These are phyloP conservation scores for Ulmus americana DNA, from an alignment of 331 rosid species.

Conservation along the genomic window DNA sequence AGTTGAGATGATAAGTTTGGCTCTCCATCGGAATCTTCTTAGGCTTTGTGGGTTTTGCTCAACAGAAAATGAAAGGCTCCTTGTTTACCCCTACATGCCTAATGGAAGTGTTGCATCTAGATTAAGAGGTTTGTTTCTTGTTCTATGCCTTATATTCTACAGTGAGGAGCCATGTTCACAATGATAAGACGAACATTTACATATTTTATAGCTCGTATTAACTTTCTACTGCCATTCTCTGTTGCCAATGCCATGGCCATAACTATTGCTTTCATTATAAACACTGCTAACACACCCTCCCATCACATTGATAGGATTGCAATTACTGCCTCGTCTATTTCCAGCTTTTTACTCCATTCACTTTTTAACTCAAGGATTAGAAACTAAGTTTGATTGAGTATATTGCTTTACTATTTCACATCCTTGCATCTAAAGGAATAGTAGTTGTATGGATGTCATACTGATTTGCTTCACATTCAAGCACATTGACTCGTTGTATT, in stretches of 20 bases:
- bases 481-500: no score
- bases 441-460: no score
- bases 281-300: not conserved
- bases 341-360: not conserved
- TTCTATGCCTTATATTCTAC: not conserved
- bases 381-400: no score
- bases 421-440: no score
- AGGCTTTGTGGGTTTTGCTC: constrained; percentile 90
- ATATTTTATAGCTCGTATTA: no score
- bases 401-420: no score
- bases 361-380: no score
- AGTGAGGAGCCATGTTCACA: not conserved
- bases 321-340: not conserved
- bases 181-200: not conserved
- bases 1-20: constrained; percentile 96
- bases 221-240: no score
- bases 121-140: constrained; percentile 64
- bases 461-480: no score
- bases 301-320: constrained; percentile 3
- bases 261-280: no score
- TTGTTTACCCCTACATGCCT: constrained; percentile 92
- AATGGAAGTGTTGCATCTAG: constrained; percentile 96
- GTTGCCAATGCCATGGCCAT: no score
- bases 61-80: constrained; percentile 85
- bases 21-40: constrained; percentile 88